phyloP scores from a whole-genome alignment of 2,329 filamentous ascomycete species.

The Aspergillus nomiae region DNA sequence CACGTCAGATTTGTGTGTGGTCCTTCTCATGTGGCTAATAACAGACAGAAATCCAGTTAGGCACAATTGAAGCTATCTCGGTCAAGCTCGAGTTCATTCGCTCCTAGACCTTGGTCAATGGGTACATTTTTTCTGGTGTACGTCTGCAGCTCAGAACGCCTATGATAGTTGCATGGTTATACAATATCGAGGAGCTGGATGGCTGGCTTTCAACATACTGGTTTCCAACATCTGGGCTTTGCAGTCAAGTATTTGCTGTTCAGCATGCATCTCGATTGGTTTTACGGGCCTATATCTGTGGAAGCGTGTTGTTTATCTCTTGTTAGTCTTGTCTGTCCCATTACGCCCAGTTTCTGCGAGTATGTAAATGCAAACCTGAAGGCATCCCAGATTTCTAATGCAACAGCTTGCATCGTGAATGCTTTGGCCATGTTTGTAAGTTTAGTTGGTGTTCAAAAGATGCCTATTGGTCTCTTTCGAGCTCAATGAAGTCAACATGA shows the following conservation, averaged over 20 bases:
- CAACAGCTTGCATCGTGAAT: background rate
- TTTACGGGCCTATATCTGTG: background rate
- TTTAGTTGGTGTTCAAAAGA: background rate
- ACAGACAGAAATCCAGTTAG: background rate
- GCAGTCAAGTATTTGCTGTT: background rate
- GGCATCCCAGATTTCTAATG: background rate
- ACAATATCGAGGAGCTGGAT: background rate
- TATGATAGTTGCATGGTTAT: background rate
- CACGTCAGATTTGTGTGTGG: background rate
- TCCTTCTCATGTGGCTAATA: background rate
- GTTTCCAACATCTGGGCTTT: background rate
- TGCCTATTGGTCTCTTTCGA: background rate
- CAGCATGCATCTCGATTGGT: background rate
- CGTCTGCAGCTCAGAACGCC: background rate
- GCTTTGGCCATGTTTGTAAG: background rate
- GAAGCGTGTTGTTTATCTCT: background rate
- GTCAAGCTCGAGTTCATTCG: background rate
- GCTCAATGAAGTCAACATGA: background rate
- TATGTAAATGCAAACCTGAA: background rate
- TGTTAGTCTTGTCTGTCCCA: background rate
- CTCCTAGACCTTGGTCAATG: background rate
- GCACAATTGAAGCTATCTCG: background rate
- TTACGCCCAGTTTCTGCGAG: background rate
- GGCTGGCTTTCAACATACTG: background rate
- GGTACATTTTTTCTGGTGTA: background rate